Evolutionary conservation across 2,329 filamentous ascomycete genomes (phyloP).

Genomic region (Alternaria alternata): DNA sequence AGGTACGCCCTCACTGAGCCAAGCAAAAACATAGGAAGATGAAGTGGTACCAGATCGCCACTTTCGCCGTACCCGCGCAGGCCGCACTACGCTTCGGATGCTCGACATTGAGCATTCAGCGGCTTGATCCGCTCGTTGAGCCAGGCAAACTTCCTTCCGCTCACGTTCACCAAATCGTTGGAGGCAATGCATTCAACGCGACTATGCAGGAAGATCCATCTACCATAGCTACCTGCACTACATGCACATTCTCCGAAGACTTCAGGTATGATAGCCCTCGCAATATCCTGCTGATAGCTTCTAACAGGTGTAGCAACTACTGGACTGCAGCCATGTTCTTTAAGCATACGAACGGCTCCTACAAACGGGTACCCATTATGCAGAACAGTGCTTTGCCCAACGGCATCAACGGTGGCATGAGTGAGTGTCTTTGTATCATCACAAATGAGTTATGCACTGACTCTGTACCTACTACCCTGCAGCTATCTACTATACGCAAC

Average conservation of each 20-base stretch:
- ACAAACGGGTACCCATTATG: slow-evolving; percentile 35
- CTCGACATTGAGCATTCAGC: slow-evolving; percentile 34
- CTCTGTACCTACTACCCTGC: neutral
- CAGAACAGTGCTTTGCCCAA: slow-evolving; percentile 22
- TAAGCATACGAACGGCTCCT: slow-evolving; percentile 37
- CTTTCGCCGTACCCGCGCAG: slow-evolving; percentile 26
- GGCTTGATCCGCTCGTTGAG: slow-evolving; percentile 39
- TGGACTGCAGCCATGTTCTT: slow-evolving; percentile 46
- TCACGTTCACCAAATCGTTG: slow-evolving; percentile 34
- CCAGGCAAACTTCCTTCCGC: slow-evolving; percentile 29
- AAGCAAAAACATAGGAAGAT: slow-evolving; percentile 17
- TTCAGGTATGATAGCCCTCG: slow-evolving; percentile 14
- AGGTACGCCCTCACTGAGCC: neutral
- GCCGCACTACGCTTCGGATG: slow-evolving; percentile 37
- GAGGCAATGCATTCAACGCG: slow-evolving; percentile 32
- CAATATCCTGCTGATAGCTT: neutral
- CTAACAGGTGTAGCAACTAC: slow-evolving; percentile 28
- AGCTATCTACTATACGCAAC: slow-evolving; percentile 43
- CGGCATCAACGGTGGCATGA: slow-evolving; percentile 45
- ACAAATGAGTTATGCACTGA: neutral
- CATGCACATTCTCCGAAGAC: slow-evolving; percentile 30
- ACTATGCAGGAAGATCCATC: slow-evolving; percentile 26
- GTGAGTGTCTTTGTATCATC: neutral
- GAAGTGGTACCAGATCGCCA: slow-evolving; percentile 27
- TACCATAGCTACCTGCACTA: slow-evolving; percentile 21